Percentiles rank a stretch among this genome's conserved stretches.
phyloP scores from a whole-genome alignment of 73 alveolate genomes.

The Uronychia binucleata region DNA sequence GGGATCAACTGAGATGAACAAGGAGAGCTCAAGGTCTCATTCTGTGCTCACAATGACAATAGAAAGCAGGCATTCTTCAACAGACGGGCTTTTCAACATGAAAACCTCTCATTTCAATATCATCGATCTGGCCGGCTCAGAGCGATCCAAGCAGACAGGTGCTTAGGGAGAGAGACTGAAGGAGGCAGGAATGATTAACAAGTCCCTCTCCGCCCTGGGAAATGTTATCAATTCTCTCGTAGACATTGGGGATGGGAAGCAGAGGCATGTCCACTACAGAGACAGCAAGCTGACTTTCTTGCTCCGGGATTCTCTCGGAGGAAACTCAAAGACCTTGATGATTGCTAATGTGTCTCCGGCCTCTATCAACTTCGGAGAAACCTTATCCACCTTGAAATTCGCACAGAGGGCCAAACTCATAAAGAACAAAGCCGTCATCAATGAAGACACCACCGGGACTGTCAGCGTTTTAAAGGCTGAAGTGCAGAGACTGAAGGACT shows the following conservation, averaged over 20 bases:
- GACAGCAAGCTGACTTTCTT: slow-evolving; percentile 80
- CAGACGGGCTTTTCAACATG: slow-evolving; percentile 13
- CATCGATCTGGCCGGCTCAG: slow-evolving; percentile 96
- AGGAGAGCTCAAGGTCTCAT: slow-evolving; percentile 88
- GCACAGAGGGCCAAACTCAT: slow-evolving; percentile 85
- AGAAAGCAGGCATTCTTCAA: background rate
- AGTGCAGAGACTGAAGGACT: slow-evolving; percentile 56
- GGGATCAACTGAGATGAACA: slow-evolving; percentile 88
- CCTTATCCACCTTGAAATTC: slow-evolving; percentile 77
- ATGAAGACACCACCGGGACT: slow-evolving; percentile 57
- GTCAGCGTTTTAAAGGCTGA: slow-evolving; percentile 52
- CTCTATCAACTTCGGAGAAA: slow-evolving; percentile 64
- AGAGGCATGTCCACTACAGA: slow-evolving; percentile 71
- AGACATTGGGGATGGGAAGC: slow-evolving; percentile 61
- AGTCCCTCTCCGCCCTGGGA: slow-evolving; percentile 66
- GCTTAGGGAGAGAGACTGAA: slow-evolving; percentile 90
- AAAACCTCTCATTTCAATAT: slow-evolving; percentile 76
- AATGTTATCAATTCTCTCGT: slow-evolving; percentile 76
- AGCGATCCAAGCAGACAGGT: slow-evolving; percentile 80
- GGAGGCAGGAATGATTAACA: slow-evolving; percentile 88
- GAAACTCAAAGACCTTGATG: slow-evolving; percentile 78
- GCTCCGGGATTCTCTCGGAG: slow-evolving; percentile 81
- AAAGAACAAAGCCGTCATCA: slow-evolving; percentile 73
- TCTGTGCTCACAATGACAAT: slow-evolving; percentile 74
- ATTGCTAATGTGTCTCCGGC: slow-evolving; percentile 77